Evolutionary conservation across 805 yeast species (phyloP).

Genomic region (Ascoidea rubescens): DNA sequence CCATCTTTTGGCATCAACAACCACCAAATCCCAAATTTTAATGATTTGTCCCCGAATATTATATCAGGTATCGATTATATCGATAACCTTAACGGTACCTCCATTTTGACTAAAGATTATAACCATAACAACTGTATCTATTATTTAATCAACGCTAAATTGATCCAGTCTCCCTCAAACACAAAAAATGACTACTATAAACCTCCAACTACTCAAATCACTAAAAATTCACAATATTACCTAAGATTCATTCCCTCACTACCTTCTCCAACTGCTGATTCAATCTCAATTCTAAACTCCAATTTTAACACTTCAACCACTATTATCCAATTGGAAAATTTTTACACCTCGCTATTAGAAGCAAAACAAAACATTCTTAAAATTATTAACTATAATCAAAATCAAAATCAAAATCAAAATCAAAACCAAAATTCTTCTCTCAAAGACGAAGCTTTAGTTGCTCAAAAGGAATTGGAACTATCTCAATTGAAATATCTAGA

Average conservation of each 20-base stretch:
- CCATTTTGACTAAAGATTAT: background rate
- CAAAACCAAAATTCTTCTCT: background rate
- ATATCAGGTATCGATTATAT: constrained; percentile 11
- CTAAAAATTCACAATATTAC: background rate
- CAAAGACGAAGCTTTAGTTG: too few species aligned
- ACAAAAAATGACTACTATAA: background rate
- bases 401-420: background rate
- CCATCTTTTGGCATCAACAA: constrained; percentile 27
- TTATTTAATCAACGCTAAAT: background rate
- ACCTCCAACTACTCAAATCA: too few species aligned
- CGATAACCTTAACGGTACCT: background rate
- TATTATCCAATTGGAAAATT: background rate
- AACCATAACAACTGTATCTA: background rate
- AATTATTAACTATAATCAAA: too few species aligned
- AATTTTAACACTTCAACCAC: background rate
- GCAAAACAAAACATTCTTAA: too few species aligned
- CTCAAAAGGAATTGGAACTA: too few species aligned
- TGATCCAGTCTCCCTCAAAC: background rate
- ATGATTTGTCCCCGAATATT: constrained; percentile 19
- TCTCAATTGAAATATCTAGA: too few species aligned
- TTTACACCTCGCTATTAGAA: background rate
- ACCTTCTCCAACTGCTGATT: too few species aligned
- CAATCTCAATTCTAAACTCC: too few species aligned
- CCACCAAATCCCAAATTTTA: constrained; percentile 18
- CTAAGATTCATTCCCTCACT: background rate